These are phyloP conservation scores for Cordyceps fumosorosea DNA, from an alignment of 2,329 filamentous ascomycete species.

Conservation along the genomic window DNA sequence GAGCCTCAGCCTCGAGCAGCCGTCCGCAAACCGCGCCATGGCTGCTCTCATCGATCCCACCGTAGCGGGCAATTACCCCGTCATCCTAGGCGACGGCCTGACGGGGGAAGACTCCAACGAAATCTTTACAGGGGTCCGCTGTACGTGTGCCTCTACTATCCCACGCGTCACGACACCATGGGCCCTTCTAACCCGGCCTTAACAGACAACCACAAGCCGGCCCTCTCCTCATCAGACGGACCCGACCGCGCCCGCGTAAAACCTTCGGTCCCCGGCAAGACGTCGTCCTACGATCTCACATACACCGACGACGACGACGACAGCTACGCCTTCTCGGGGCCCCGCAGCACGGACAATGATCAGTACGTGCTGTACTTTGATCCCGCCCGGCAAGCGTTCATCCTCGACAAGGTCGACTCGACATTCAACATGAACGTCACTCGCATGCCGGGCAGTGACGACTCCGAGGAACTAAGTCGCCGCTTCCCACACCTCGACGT, in stretches of 20 bases:
- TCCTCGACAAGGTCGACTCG: conserved; percentile 75
- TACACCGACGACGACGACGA: conserved; percentile 45
- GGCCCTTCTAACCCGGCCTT: neutral
- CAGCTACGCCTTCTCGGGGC: conserved; percentile 55
- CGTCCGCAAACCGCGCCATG: conserved; percentile 17
- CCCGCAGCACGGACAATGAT: conserved; percentile 46
- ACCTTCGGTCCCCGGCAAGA: conserved; percentile 41
- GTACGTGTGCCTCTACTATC: conserved; percentile 33
- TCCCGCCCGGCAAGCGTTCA: conserved; percentile 64
- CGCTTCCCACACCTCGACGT: conserved; percentile 60
- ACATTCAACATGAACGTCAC: conserved; percentile 83
- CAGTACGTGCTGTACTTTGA: conserved; percentile 72
- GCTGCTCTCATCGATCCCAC: conserved; percentile 50
- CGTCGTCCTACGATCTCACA: conserved; percentile 48
- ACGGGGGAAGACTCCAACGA: conserved; percentile 50
- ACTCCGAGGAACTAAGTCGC: conserved; percentile 56
- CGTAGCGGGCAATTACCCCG: conserved; percentile 54
- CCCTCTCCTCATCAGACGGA: conserved; percentile 41
- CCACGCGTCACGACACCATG: neutral
- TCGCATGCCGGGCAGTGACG: conserved; percentile 58
- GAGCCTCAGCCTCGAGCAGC: neutral
- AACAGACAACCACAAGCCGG: conserved; percentile 57
- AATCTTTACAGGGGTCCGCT: conserved; percentile 54
- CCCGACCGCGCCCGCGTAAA: conserved; percentile 45
- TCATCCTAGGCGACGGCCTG: conserved; percentile 57